Evolutionary conservation across 441 rosid genomes (phyloP).

Genomic region (Pelargonium myrrhifolium): DNA sequence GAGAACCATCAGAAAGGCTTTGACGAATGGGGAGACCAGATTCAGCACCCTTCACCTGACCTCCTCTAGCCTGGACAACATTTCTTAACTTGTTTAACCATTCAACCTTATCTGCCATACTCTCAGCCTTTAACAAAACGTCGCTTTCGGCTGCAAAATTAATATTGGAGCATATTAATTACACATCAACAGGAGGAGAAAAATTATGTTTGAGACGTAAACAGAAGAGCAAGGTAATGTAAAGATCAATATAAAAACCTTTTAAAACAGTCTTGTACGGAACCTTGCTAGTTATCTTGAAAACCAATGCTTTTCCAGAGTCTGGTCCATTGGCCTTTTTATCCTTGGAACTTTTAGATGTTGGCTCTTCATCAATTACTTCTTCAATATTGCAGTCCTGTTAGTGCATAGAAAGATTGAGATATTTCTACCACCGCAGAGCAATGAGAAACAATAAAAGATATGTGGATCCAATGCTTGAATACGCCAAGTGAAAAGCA

Average conservation of each 20-base stretch:
- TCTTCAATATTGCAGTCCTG: slow-evolving; percentile 93
- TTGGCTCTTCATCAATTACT: slow-evolving; percentile 53
- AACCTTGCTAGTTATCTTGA: slow-evolving; percentile 80
- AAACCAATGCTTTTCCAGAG: slow-evolving; percentile 58
- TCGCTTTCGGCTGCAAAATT: slow-evolving; percentile 74
- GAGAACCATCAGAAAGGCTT: slow-evolving; percentile 96
- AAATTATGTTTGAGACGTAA: not conserved
- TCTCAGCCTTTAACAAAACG: slow-evolving; percentile 84
- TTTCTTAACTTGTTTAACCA: slow-evolving; percentile 78
- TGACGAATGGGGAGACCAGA: slow-evolving; percentile 61
- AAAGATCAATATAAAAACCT: slow-evolving; percentile 37
- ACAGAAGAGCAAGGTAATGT: slow-evolving; percentile 4
- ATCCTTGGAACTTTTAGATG: slow-evolving; percentile 80
- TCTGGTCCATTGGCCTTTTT: slow-evolving; percentile 81
- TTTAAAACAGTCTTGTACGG: slow-evolving; percentile 91
- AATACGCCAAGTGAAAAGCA: not conserved
- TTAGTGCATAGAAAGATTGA: slow-evolving; percentile 23
- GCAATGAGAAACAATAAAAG: not conserved
- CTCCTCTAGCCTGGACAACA: slow-evolving; percentile 61
- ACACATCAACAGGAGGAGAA: slow-evolving; percentile 6
- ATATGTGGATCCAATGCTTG: slow-evolving; percentile 1
- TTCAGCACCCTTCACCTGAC: slow-evolving; percentile 49
- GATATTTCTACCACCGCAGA: not conserved
- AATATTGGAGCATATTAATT: slow-evolving; percentile 12
- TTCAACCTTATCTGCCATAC: slow-evolving; percentile 67